A percentile compares a stretch with the other conserved stretches of the same genome.
Conservation (phyloP, 148 eudicot species). For the Gaultheria prostrata region DNA sequence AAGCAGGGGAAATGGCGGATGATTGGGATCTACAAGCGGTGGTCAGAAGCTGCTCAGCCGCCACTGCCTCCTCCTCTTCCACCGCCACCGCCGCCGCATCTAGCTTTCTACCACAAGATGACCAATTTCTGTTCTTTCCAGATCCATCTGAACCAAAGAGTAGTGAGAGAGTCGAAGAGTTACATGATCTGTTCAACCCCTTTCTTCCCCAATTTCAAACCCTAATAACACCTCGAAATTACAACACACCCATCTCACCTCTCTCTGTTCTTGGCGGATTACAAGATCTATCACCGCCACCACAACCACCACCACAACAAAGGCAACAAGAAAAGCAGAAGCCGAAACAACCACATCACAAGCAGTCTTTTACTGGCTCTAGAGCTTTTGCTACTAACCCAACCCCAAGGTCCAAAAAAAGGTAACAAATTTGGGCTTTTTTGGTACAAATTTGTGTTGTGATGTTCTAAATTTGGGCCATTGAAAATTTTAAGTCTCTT, state of each 20-base stretch:
- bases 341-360: slow-evolving; percentile 4
- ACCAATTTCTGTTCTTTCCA: slow-evolving; percentile 15
- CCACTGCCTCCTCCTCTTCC: slow-evolving; percentile 43
- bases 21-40: slow-evolving; percentile 92
- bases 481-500: slow-evolving; percentile 11
- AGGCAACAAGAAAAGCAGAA: background rate
- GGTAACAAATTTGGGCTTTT: slow-evolving; percentile 32
- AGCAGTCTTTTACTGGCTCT: slow-evolving; percentile 11
- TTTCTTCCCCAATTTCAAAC: slow-evolving; percentile 23
- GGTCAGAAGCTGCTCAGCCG: slow-evolving; percentile 57
- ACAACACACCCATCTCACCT: slow-evolving; percentile 30
- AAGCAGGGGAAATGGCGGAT: slow-evolving; percentile 35
- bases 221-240: slow-evolving; percentile 21
- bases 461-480: background rate
- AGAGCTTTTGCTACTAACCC: background rate
- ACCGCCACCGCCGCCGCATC: slow-evolving; percentile 24
- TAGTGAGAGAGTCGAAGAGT: slow-evolving; percentile 26
- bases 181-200: slow-evolving; percentile 47
- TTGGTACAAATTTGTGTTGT: background rate
- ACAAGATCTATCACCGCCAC: slow-evolving; percentile 26
- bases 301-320: background rate
- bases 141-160: slow-evolving; percentile 34
- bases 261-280: slow-evolving; percentile 36
- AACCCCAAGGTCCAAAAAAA: slow-evolving; percentile 59
- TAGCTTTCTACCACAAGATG: slow-evolving; percentile 17